These are phyloP conservation scores for Trypanosoma cruzi DNA, from an alignment of 208 protist species.

Conservation along the genomic window DNA sequence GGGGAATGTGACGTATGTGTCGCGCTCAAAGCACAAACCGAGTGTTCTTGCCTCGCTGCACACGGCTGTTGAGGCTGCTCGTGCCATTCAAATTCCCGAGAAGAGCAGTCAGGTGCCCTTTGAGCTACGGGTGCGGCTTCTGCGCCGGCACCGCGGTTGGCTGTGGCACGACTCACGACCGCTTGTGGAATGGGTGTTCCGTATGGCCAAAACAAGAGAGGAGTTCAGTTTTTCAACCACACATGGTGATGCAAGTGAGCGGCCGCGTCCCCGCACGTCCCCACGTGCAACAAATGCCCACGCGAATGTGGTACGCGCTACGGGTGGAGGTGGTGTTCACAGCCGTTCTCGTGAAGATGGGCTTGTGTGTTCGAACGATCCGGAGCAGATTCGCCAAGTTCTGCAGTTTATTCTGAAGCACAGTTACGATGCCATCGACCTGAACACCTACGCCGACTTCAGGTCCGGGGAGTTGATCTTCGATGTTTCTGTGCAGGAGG, in stretches of 20 bases:
- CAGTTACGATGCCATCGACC: conserved; percentile 63
- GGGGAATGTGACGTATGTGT: conserved; percentile 38
- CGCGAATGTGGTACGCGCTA: not conserved
- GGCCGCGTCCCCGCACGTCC: not conserved
- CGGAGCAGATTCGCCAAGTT: conserved; percentile 59
- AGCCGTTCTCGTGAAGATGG: conserved; percentile 15
- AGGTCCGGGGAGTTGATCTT: conserved; percentile 65
- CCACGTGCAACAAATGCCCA: conserved; percentile 1
- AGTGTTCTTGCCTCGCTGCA: conserved; percentile 24
- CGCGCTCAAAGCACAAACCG: conserved; percentile 25
- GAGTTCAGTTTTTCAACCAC: conserved; percentile 21
- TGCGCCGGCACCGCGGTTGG: conserved; percentile 26
- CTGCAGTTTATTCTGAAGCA: conserved; percentile 72
- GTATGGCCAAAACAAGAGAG: conserved; percentile 31
- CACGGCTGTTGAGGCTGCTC: conserved; percentile 17
- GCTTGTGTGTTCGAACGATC: conserved; percentile 58
- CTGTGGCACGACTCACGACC: conserved; percentile 28
- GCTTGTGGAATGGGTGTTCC: conserved; percentile 37
- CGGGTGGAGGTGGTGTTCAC: not conserved
- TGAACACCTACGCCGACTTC: conserved; percentile 68
- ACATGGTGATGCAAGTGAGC: not conserved
- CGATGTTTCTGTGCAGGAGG: conserved; percentile 55
- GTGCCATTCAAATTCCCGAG: conserved; percentile 31
- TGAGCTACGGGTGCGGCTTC: conserved; percentile 34
- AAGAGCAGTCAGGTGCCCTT: conserved; percentile 25